Evolutionary conservation across 78 protist species (phyloP).

Genomic region (Emiliania huxleyi): DNA sequence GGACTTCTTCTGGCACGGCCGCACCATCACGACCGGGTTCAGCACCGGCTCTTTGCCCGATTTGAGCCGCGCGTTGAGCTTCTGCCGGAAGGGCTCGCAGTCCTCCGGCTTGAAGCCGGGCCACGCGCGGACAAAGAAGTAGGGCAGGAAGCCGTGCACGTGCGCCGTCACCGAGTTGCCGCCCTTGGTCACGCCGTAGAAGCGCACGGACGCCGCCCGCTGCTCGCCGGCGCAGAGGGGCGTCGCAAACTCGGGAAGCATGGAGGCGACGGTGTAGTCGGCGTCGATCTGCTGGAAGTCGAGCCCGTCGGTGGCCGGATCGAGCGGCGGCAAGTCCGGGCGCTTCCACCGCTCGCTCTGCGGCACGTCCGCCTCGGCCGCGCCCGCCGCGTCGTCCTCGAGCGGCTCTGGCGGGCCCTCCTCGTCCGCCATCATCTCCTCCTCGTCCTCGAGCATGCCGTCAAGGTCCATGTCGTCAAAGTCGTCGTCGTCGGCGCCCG

Average conservation of each 20-base stretch:
- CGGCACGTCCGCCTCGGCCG: background rate
- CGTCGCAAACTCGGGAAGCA: background rate
- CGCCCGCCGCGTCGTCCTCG: background rate
- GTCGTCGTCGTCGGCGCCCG: background rate
- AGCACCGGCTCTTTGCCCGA: background rate
- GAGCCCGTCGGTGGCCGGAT: background rate
- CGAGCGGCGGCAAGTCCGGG: background rate
- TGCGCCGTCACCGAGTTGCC: slow-evolving; percentile 89
- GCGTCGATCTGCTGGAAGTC: slow-evolving; percentile 2
- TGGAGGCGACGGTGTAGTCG: background rate
- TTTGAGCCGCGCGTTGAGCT: background rate
- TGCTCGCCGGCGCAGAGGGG: background rate
- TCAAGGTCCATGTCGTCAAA: background rate
- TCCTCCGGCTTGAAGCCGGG: background rate
- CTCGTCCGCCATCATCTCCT: background rate
- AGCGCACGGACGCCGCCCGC: slow-evolving; percentile 78
- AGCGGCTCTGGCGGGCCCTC: background rate
- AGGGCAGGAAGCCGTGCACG: slow-evolving; percentile 96
- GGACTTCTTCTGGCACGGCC: background rate
- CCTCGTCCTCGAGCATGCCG: background rate
- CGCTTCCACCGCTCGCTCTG: background rate
- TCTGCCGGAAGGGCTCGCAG: background rate
- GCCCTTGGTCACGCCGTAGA: slow-evolving; percentile 91
- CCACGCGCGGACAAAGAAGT: slow-evolving; percentile 85
- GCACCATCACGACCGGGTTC: background rate